Percentiles rank a stretch among this genome's conserved stretches.
Conservation (phyloP, 176 grass and related monocot species). For the Carex pumila region DNA sequence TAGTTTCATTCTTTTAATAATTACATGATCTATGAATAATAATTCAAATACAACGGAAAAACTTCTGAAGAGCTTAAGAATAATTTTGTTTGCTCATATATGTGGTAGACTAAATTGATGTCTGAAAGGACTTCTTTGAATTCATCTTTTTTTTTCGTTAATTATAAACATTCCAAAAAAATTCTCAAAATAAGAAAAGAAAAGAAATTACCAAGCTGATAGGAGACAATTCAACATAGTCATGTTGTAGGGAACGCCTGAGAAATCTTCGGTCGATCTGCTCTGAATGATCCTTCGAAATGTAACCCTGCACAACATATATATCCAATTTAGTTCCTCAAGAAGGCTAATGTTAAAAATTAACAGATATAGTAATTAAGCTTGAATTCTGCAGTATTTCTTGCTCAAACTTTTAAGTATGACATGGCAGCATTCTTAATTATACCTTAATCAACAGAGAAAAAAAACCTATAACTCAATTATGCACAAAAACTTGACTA, state of each 20-base stretch:
- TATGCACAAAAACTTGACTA: not conserved
- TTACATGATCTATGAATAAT: not conserved
- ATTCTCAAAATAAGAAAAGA: not conserved
- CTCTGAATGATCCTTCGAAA: conserved; percentile 78
- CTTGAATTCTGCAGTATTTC: not conserved
- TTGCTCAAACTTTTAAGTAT: not conserved
- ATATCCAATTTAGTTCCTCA: not conserved
- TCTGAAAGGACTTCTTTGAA: not conserved
- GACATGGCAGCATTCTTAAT: not conserved
- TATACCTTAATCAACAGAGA: not conserved
- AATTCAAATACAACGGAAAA: not conserved
- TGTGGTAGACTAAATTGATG: no score
- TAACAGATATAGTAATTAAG: not conserved
- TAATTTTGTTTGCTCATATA: no score
- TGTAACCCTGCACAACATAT: conserved; percentile 51
- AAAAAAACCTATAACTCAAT: not conserved
- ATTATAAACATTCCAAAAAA: not conserved
- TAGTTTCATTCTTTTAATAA: not conserved
- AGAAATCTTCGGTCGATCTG: conserved; percentile 91
- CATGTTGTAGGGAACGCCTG: conserved; percentile 97
- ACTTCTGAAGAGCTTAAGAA: not conserved
- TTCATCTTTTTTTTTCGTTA: not conserved
- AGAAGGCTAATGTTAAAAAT: not conserved
- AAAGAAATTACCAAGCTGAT: conserved; percentile 60
- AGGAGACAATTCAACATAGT: conserved; percentile 98